Percentiles rank a stretch among this genome's conserved stretches.
Conservation (phyloP, 148 eudicot species). For the Camellia sinensis region DNA sequence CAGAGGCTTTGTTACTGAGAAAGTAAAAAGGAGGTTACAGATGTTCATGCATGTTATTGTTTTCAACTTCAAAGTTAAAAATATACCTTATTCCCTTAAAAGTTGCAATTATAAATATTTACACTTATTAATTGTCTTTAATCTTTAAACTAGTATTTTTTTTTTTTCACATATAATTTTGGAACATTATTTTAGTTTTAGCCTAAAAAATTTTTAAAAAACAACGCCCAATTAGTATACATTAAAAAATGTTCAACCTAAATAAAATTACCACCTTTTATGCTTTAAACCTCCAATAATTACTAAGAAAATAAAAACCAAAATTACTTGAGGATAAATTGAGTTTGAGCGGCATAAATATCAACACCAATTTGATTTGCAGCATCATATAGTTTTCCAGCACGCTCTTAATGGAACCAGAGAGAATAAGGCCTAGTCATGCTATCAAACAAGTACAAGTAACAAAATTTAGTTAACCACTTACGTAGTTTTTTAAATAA, state of each 20-base stretch:
- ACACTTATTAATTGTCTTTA: no score
- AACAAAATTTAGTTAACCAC: not conserved
- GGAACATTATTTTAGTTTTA: not conserved
- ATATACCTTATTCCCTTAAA: no score
- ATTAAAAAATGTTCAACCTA: not conserved
- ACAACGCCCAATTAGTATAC: no score
- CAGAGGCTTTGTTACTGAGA: no score
- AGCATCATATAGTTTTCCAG: not conserved
- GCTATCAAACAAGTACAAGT: not conserved
- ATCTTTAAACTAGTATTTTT: no score
- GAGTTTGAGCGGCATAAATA: not conserved
- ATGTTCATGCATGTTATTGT: no score
- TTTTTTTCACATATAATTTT: not conserved
- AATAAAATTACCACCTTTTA: not conserved
- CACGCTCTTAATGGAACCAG: not conserved
- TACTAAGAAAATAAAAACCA: not conserved
- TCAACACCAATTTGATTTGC: not conserved
- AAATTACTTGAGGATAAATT: not conserved
- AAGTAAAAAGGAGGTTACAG: no score
- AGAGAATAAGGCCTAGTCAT: not conserved
- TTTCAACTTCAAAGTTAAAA: no score
- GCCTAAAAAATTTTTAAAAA: no score
- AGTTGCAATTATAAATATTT: not conserved
- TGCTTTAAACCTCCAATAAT: no score
- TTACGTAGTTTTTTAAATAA: not conserved